These are phyloP conservation scores for Tetracladium maxilliforme DNA, from an alignment of 2,329 filamentous ascomycete genomes.

Conservation along the genomic window DNA sequence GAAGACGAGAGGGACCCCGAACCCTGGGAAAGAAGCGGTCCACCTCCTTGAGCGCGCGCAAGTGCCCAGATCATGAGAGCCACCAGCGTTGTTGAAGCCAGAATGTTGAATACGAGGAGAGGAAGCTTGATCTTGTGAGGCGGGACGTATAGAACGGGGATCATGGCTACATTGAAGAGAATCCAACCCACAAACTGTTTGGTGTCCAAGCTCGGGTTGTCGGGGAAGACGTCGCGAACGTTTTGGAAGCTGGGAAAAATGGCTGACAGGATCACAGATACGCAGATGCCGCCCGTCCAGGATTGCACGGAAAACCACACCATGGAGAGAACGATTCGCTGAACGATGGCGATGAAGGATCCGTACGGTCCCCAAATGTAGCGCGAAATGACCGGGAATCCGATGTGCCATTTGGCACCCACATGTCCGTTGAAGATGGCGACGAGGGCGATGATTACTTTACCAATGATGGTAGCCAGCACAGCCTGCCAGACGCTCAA, in stretches of 20 bases:
- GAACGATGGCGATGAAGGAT: conserved; percentile 20
- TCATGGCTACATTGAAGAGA: conserved; percentile 18
- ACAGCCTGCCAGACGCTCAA: conserved; percentile 24
- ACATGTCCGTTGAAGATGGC: conserved; percentile 19
- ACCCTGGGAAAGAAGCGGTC: conserved; percentile 10
- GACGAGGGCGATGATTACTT: conserved; percentile 18
- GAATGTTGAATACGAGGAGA: conserved; percentile 13
- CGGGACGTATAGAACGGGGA: conserved; percentile 25
- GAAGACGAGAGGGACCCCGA: conserved; percentile 3
- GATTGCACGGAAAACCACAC: conserved; percentile 23
- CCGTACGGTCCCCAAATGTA: conserved; percentile 25
- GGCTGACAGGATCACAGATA: conserved; percentile 14
- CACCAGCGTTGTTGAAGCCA: conserved; percentile 14
- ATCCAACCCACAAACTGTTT: conserved; percentile 18
- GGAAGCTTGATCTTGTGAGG: conserved; percentile 22
- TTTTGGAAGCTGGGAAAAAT: conserved; percentile 18
- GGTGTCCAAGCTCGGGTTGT: conserved; percentile 16
- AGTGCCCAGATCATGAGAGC: conserved; percentile 20
- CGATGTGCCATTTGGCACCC: conserved; percentile 24
- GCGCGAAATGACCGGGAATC: conserved; percentile 23
- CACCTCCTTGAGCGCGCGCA: conserved; percentile 15
- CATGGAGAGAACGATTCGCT: conserved; percentile 22
- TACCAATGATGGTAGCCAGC: conserved; percentile 21
- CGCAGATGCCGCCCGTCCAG: conserved; percentile 19
- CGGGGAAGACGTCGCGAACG: conserved; percentile 18